A percentile compares a stretch with the other conserved stretches of the same genome.
phyloP scores from a whole-genome alignment of 1,139 yeast genomes.

The Geotrichum europaeum region DNA sequence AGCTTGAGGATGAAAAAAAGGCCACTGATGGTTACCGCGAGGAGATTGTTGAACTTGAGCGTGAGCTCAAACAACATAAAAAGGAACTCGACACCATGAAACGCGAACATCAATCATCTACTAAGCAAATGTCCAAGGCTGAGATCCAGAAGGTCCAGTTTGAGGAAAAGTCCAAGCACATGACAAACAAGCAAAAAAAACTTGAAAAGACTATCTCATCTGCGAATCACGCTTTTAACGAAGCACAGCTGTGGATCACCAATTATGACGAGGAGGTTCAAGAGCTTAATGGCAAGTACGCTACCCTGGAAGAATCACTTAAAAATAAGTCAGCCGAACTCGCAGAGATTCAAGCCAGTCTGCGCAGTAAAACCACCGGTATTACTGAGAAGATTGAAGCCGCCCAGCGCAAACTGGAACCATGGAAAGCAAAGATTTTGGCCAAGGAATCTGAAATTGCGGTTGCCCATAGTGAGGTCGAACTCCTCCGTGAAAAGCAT shows the following conservation, averaged over 20 bases:
- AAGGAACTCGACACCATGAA: constrained; percentile 26
- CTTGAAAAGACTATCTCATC: constrained; percentile 44
- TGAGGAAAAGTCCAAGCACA: constrained; percentile 67
- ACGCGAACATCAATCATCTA: constrained; percentile 24
- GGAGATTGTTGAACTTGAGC: constrained; percentile 36
- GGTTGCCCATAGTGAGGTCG: constrained; percentile 59
- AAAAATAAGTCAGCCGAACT: constrained; percentile 50
- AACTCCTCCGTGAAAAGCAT: constrained; percentile 50
- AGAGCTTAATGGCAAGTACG: constrained; percentile 35
- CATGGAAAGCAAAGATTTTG: constrained; percentile 71
- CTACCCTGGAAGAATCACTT: constrained; percentile 43
- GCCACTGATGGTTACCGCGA: constrained; percentile 41
- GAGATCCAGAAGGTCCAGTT: constrained; percentile 52
- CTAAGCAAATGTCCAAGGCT: constrained; percentile 28
- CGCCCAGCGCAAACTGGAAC: constrained; percentile 65
- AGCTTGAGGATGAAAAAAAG: constrained; percentile 44
- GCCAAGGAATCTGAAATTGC: constrained; percentile 61
- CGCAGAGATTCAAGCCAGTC: constrained; percentile 55
- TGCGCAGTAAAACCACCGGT: constrained; percentile 67
- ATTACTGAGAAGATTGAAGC: constrained; percentile 58
- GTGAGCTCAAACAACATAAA: constrained; percentile 38
- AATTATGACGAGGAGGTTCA: constrained; percentile 43
- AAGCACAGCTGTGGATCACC: constrained; percentile 45
- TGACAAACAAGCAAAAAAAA: constrained; percentile 55
- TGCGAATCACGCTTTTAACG: constrained; percentile 37